phyloP scores from a whole-genome alignment of 805 yeast genomes.

The Zygosaccharomyces bailii region DNA sequence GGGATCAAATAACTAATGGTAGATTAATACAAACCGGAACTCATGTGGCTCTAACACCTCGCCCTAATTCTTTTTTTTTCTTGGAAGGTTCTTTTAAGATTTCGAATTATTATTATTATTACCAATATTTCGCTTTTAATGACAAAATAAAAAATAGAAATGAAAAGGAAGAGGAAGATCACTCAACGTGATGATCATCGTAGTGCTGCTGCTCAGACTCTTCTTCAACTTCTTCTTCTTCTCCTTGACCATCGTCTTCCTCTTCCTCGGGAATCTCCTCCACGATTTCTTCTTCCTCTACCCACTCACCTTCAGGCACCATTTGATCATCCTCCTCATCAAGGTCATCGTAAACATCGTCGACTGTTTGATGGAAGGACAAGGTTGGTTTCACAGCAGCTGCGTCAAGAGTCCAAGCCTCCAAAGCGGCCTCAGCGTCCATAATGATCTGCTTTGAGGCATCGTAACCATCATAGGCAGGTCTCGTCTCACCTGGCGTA shows the following conservation, averaged over 20 bases:
- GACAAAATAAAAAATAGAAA: slow-evolving; percentile 4
- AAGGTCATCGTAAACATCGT: slow-evolving; percentile 56
- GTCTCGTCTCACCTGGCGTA: slow-evolving; percentile 98
- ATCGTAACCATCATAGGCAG: slow-evolving; percentile 97
- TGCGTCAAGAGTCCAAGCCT: slow-evolving; percentile 93
- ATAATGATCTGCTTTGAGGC: slow-evolving; percentile 96
- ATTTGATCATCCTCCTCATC: slow-evolving; percentile 42
- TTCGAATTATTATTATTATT: background rate
- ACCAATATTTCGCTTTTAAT: background rate
- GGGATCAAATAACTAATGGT: slow-evolving; percentile 1
- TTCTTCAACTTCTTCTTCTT: slow-evolving; percentile 7
- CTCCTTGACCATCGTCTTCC: background rate
- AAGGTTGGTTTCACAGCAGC: slow-evolving; percentile 94
- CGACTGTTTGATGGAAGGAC: slow-evolving; percentile 72
- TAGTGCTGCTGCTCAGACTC: slow-evolving; percentile 2
- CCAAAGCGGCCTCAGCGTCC: slow-evolving; percentile 93
- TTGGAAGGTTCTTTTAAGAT: background rate
- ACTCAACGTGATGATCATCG: background rate
- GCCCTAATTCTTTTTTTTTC: background rate
- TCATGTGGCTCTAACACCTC: background rate
- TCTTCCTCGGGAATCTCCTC: slow-evolving; percentile 2
- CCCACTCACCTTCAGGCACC: slow-evolving; percentile 38
- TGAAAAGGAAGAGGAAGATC: background rate
- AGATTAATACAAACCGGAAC: background rate
- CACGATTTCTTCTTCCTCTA: slow-evolving; percentile 12